Evolutionary conservation across 345 rosid genomes (phyloP), one percentile per base, ranked within the genome.

Genomic region (Eucalyptus cloeziana): DNA sequence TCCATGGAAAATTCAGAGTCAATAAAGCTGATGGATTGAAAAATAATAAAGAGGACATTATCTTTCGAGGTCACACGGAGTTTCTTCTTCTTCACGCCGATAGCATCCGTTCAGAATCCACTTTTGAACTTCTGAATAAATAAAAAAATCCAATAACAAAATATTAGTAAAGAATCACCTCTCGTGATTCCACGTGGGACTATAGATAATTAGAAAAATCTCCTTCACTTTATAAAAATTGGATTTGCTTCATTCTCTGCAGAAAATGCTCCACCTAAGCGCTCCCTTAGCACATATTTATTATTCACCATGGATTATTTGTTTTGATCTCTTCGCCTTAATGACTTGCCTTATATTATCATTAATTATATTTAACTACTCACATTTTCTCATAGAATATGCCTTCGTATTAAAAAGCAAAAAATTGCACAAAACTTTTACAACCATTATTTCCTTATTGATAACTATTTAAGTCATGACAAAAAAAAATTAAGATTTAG

Each of bases 401-500:
- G 56, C 56, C 9, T 17, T 51, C 56, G 56, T 17, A 51, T 17
- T 51, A 51, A 58, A 22, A 58, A 58, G 64, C 64, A 58, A 24
- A 58, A 24, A 58, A 58, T 58, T 58, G 64, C 13, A 3, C 64
- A 58, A 58, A 4, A 22, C 13, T 56, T 60, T 60, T 60, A 11
- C 4, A 1, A 27, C 16, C 15, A 6, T 60, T 25, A 60, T 60
- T 60, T 60, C 8, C 7, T 60, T 60, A 27, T 27, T 27, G 15
- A 60, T 60, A 60, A 60, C n/a, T 60, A 60, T 12, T 60, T 51
- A 51, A 51, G 56, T 51, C 56, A 17, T 51, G 8, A 51, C 1
- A 8, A 17, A 17, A 51, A 16, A 7, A 1, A 0, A 6, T 51
- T 51, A 7, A 51, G 56, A 51, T 51, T 51, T 51, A 51, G 0